These are phyloP conservation scores for Pistacia integerrima DNA, from an alignment of 345 rosid genomes.

Conservation along the genomic window DNA sequence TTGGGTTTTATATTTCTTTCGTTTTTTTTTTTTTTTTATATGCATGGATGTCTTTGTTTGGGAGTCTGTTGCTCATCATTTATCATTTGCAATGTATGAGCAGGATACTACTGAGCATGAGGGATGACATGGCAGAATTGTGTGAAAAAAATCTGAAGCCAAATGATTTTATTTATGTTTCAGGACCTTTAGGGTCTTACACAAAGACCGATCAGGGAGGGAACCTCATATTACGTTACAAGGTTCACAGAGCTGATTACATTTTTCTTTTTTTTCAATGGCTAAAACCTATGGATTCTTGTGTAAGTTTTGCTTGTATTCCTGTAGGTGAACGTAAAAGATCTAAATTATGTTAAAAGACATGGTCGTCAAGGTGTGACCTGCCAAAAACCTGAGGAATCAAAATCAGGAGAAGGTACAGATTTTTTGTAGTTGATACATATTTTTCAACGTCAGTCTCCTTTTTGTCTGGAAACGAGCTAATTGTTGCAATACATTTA, in stretches of 20 bases:
- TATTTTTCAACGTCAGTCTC: not conserved
- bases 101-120: constrained; percentile 57
- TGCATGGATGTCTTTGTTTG: not conserved
- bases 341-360: constrained; percentile 49
- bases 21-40: too few species aligned
- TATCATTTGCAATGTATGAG: constrained; percentile 1
- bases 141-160: constrained; percentile 55
- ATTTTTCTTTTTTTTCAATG: not conserved
- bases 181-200: constrained; percentile 48
- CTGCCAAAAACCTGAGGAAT: constrained; percentile 22
- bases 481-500: not conserved
- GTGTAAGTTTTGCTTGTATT: not conserved
- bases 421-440: not conserved
- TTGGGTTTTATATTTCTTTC: too few species aligned
- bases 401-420: constrained; percentile 40
- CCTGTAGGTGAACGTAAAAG: constrained; percentile 60
- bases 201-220: constrained; percentile 27
- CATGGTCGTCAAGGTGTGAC: constrained; percentile 25
- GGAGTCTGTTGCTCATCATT: not conserved
- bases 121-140: constrained; percentile 46
- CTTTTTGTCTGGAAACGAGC: not conserved
- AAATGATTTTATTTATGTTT: constrained; percentile 62
- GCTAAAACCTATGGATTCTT: not conserved
- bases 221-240: constrained; percentile 22
- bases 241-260: constrained; percentile 38